phyloP scores from a whole-genome alignment of 164 flowering plant species.

The grape (Vitis vinifera) region ASM3070453v1 NC_081817.1:21246001-21246500 shows the following conservation, averaged over 20 bases:
- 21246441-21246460: no score
- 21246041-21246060: constrained; percentile 12
- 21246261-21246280: neutral
- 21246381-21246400: no score
- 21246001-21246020: constrained; percentile 9
- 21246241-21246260: constrained; percentile 4
- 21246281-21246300: constrained; percentile 6
- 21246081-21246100: constrained; percentile 7
- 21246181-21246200: constrained; percentile 7
- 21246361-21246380: no score
- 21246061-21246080: constrained; percentile 17
- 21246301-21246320: neutral
- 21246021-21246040: constrained; percentile 12
- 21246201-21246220: neutral
- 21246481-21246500: no score
- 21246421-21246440: no score
- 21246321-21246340: no score
- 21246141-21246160: constrained; percentile 20
- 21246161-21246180: constrained; percentile 16
- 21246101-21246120: constrained; percentile 10
- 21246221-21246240: neutral
- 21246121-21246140: constrained; percentile 12
- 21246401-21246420: no score
- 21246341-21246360: no score
- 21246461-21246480: no score